Conservation (phyloP, 169 alveolate species). For the Hammondia hammondi region DNA sequence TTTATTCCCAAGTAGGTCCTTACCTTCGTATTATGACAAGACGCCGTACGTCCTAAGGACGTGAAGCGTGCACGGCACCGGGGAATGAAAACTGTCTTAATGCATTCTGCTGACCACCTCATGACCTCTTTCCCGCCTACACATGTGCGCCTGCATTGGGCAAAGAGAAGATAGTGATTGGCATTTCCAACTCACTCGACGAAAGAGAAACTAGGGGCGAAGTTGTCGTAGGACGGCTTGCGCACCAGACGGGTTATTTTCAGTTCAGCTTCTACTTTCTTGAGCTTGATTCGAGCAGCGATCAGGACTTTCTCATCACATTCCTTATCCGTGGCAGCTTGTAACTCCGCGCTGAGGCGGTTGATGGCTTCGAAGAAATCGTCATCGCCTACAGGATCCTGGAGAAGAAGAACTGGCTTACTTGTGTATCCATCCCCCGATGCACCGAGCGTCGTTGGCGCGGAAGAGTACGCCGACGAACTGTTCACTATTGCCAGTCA, state of each 20-base stretch:
- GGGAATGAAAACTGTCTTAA: too few species aligned
- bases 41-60: too few species aligned
- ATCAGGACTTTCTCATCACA: neutral
- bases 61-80: too few species aligned
- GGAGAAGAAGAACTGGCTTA: neutral
- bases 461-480: too few species aligned
- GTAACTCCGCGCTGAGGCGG: neutral
- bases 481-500: too few species aligned
- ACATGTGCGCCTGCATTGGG: too few species aligned
- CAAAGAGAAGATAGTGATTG: neutral
- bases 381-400: neutral
- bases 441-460: too few species aligned
- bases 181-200: neutral
- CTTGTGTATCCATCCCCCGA: too few species aligned
- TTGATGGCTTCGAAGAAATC: neutral
- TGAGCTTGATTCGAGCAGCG: neutral
- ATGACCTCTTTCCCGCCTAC: too few species aligned
- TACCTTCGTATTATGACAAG: too few species aligned
- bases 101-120: too few species aligned
- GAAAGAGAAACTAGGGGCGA: neutral
- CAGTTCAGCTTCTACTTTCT: neutral
- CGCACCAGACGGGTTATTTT: neutral
- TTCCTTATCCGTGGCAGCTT: neutral
- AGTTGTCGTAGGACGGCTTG: conserved; percentile 13
- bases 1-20: too few species aligned